Percentiles rank a stretch among this genome's conserved stretches.
phyloP scores from a whole-genome alignment of 495 filamentous ascomycete genomes.

The Platismatia glauca region DNA sequence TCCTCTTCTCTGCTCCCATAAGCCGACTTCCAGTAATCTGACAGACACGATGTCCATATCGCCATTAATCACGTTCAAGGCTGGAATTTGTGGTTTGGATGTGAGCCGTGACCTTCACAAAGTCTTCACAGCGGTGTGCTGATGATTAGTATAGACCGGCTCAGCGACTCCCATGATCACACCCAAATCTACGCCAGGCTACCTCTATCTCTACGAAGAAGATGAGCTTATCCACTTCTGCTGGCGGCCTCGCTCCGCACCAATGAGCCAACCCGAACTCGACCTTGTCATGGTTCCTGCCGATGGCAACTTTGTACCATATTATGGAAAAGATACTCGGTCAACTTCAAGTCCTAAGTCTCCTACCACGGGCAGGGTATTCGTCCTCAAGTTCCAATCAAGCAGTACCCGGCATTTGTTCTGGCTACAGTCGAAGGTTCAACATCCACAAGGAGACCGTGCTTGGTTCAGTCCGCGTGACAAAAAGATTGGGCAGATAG shows the following conservation, averaged over 20 bases:
- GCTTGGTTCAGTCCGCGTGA: conserved; percentile 76
- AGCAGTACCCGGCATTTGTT: conserved; percentile 86
- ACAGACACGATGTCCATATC: conserved; percentile 57
- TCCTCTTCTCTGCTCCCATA: background rate
- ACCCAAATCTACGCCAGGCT: conserved; percentile 63
- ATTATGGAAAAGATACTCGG: conserved; percentile 45
- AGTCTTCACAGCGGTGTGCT: background rate
- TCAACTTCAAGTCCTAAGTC: conserved; percentile 38
- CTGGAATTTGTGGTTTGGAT: conserved; percentile 78
- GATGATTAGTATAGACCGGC: conserved; percentile 38
- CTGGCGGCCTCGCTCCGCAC: conserved; percentile 67
- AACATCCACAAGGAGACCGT: conserved; percentile 62
- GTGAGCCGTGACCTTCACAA: conserved; percentile 42
- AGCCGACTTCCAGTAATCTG: background rate
- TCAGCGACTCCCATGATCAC: conserved; percentile 56
- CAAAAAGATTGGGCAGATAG: conserved; percentile 70
- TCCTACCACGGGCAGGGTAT: conserved; percentile 81
- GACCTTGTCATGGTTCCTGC: conserved; percentile 86
- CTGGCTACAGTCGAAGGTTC: conserved; percentile 86
- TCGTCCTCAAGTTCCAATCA: conserved; percentile 89
- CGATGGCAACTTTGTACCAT: conserved; percentile 77
- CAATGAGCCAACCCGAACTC: conserved; percentile 59
- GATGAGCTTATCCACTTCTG: conserved; percentile 96
- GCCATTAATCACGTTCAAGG: conserved; percentile 94
- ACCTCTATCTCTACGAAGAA: conserved; percentile 88